phyloP scores from a whole-genome alignment of 768 basidiomycete species.

The Leccinum longicurvipes region DNA sequence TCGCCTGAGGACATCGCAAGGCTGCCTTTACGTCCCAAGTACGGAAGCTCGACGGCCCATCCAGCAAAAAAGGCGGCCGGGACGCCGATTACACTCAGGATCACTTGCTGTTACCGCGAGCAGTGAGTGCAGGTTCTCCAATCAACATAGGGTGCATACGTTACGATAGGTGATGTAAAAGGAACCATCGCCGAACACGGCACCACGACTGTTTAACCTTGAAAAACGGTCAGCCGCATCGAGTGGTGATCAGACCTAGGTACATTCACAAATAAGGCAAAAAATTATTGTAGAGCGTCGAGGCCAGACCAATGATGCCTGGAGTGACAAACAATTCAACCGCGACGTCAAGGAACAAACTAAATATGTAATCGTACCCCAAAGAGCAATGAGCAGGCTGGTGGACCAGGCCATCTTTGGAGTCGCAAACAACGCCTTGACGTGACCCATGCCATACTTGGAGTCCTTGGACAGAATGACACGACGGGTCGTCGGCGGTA shows the following conservation, averaged over 20 bases:
- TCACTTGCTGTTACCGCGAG: constrained; percentile 51
- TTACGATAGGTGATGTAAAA: constrained; percentile 72
- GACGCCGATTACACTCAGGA: constrained; percentile 63
- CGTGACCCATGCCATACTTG: constrained; percentile 39
- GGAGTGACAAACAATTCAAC: constrained; percentile 1
- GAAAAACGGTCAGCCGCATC: not conserved
- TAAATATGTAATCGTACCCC: constrained; percentile 36
- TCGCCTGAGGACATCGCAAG: constrained; percentile 60
- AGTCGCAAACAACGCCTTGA: constrained; percentile 62
- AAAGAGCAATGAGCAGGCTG: constrained; percentile 46
- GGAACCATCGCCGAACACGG: constrained; percentile 66
- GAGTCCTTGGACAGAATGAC: constrained; percentile 40
- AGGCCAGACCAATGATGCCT: constrained; percentile 74
- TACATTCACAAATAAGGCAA: constrained; percentile 48
- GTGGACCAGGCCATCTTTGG: constrained; percentile 65
- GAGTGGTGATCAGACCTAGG: not conserved
- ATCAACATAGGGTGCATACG: constrained; percentile 29
- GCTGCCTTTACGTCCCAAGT: constrained; percentile 64
- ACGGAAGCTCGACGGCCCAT: constrained; percentile 62
- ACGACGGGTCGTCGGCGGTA: constrained; percentile 11
- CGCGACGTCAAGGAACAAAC: not conserved
- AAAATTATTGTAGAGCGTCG: constrained; percentile 59
- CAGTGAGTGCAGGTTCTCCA: not conserved
- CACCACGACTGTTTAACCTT: constrained; percentile 62
- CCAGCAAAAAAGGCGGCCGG: constrained; percentile 73